These are phyloP conservation scores for Raphanus sativus DNA, from an alignment of 345 rosid genomes.

Conservation along the genomic window DNA sequence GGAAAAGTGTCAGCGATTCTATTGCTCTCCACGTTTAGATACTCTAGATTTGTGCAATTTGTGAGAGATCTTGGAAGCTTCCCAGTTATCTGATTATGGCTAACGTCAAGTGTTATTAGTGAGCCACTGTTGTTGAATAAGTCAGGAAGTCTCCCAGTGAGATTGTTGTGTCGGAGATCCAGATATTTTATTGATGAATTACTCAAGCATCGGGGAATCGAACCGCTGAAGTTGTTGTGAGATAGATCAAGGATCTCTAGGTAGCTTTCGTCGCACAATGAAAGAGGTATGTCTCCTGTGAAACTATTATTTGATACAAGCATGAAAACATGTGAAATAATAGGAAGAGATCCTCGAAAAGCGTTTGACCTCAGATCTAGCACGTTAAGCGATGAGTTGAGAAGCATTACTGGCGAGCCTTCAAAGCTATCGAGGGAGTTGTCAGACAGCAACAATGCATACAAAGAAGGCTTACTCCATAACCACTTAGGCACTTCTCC, in stretches of 20 bases:
- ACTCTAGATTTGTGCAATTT: not conserved
- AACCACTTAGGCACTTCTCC: not conserved
- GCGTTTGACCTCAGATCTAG: not conserved
- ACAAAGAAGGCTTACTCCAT: not conserved
- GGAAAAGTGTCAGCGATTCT: not conserved
- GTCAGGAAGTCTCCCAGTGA: not conserved
- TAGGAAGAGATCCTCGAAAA: not conserved
- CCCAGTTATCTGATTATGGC: not conserved
- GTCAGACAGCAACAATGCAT: not conserved
- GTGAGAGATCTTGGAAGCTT: not conserved
- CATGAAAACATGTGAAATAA: not conserved
- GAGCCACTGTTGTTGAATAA: not conserved
- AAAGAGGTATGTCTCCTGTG: conserved; percentile 38
- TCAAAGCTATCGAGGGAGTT: not conserved
- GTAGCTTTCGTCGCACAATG: conserved; percentile 36
- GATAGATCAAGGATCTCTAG: not conserved
- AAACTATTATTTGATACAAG: conserved; percentile 32
- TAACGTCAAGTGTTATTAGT: not conserved
- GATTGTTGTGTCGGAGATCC: not conserved
- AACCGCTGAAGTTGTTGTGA: conserved; percentile 16
- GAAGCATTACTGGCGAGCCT: not conserved
- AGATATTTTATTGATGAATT: not conserved
- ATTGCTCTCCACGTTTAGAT: not conserved
- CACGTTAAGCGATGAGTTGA: not conserved
- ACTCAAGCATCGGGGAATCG: not conserved